These are phyloP conservation scores for Polyporus arcularius DNA, from an alignment of 768 basidiomycete species.

Conservation along the genomic window DNA sequence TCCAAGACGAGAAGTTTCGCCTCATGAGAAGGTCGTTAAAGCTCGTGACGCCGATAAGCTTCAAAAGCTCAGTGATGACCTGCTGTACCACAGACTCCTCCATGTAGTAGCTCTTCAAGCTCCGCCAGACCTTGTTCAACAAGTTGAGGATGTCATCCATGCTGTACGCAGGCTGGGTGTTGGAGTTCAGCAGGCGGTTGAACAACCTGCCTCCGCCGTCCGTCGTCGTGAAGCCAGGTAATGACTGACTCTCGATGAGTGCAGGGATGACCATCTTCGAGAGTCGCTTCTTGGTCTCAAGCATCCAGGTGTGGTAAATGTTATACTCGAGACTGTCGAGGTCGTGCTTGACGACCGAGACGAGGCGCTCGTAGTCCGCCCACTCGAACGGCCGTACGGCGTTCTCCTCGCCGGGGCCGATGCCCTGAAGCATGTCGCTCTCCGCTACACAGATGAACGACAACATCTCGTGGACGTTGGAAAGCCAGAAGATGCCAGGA, in stretches of 20 bases:
- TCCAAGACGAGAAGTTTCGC: conserved; percentile 99
- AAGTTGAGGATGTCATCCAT: conserved; percentile 99
- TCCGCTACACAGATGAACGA: conserved; percentile 99
- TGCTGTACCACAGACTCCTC: conserved; percentile 97
- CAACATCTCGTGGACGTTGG: conserved; percentile 98
- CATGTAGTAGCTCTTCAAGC: conserved; percentile 97
- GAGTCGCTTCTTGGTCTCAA: conserved; percentile 94
- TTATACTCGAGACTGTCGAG: conserved; percentile 98
- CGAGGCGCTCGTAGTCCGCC: conserved; percentile 94
- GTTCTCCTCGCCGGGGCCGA: conserved; percentile 93
- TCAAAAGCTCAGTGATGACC: conserved; percentile 91
- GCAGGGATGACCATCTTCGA: conserved; percentile 99
- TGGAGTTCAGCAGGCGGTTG: conserved; percentile 87
- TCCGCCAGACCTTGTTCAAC: conserved; percentile 97
- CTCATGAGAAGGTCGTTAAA: conserved; percentile 99
- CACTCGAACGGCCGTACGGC: conserved; percentile 92
- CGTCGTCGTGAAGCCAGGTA: conserved; percentile 95
- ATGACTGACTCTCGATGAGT: conserved; percentile 93
- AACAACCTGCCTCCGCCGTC: conserved; percentile 93
- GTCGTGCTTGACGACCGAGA: conserved; percentile 98
- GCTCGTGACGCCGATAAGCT: conserved; percentile 93
- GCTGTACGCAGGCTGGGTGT: conserved; percentile 85
- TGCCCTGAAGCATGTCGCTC: conserved; percentile 96
- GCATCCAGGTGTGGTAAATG: conserved; percentile 99
- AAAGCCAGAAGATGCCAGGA: conserved; percentile 99